Base-by-base conservation (phyloP, 305 asterid genomes). In the Ilex paraguariensis region DNA sequence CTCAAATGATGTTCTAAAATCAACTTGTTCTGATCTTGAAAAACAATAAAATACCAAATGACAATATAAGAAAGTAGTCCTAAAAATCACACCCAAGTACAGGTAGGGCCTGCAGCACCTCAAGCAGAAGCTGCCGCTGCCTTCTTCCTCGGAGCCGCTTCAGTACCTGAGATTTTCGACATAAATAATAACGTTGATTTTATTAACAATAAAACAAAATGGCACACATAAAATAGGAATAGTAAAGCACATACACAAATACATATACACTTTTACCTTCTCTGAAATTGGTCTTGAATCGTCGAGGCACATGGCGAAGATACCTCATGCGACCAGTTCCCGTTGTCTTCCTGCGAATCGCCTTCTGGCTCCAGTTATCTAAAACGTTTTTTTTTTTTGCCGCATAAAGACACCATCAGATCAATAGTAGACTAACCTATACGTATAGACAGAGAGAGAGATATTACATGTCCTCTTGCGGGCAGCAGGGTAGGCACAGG, bases 261-360 rank as follows among this genome's bases (percentile, higher is more conserved):
- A 49, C 30, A 28, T 3, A 59, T 42, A 49, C 12, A 45, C 39
- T 21, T 16, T 7, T 64, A 87, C 96, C 97, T 82, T 87, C 97
- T 79, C 97, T 89, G 72, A 92, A 92, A 76, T 82, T 81, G 66
- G 97, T 87, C 88, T 92, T 91, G 81, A 91, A 91, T 67, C 98
- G 74, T 77, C 95, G 90, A 49, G 95, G 86, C n/a, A 91, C 95
- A 10, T 91, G 58, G 66, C 96, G 95, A 31, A 87, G 86, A 57
- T 91, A 91, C 89, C 92, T 91, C 98, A 91, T 91, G 60, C 98
- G 95, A 7, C 98, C 98, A 58, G 95, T 88, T 32, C 96, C 98
- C 3, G 98, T 87, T 7, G 96, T 91, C 96, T 91, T 91, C 68
- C 98, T 59, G 60, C 98, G 84, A 60, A 91, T 87, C 6, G 96